These are phyloP conservation scores for Chamaecrista fasciculata DNA, from an alignment of 306 rosid species.

Conservation along the genomic window DNA sequence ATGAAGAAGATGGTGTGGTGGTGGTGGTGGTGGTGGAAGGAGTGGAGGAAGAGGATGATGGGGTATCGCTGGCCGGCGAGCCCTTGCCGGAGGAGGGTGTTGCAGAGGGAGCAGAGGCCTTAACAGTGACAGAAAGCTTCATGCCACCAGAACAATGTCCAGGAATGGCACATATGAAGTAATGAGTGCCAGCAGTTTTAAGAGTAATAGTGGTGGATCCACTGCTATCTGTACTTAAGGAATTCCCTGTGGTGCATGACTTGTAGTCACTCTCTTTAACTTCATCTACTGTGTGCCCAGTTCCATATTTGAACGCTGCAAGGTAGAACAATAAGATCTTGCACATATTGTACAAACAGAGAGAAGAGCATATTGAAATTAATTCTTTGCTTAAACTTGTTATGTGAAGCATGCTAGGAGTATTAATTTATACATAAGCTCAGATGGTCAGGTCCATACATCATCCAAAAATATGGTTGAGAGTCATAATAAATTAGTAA, in stretches of 20 bases:
- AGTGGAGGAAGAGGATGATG: constrained; percentile 4
- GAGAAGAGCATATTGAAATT: too few relatives aligned
- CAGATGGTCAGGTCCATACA: too few relatives aligned
- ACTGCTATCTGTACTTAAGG: constrained; percentile 61
- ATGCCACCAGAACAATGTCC: constrained; percentile 84
- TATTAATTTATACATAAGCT: too few relatives aligned
- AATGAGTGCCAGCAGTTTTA: constrained; percentile 66
- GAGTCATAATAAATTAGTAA: too few relatives aligned
- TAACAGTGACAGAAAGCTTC: constrained; percentile 74
- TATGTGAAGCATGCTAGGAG: too few relatives aligned
- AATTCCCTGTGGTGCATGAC: constrained; percentile 56
- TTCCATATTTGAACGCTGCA: constrained; percentile 70
- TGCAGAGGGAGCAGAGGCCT: constrained; percentile 31
- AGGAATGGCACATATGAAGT: constrained; percentile 60
- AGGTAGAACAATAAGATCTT: too few relatives aligned
- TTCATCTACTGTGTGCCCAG: constrained; percentile 88
- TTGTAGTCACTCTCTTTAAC: constrained; percentile 71
- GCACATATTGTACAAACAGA: too few relatives aligned
- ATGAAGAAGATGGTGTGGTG: constrained; percentile 24
- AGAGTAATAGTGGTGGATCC: constrained; percentile 72
- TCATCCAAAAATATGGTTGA: too few relatives aligned
- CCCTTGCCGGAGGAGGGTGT: constrained; percentile 36
- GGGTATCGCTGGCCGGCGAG: constrained; percentile 32
- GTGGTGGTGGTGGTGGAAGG: constrained; percentile 31
- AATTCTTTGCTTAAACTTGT: too few relatives aligned